Base-by-base conservation (phyloP, 805 yeast genomes). In the Candida orba region DNA sequence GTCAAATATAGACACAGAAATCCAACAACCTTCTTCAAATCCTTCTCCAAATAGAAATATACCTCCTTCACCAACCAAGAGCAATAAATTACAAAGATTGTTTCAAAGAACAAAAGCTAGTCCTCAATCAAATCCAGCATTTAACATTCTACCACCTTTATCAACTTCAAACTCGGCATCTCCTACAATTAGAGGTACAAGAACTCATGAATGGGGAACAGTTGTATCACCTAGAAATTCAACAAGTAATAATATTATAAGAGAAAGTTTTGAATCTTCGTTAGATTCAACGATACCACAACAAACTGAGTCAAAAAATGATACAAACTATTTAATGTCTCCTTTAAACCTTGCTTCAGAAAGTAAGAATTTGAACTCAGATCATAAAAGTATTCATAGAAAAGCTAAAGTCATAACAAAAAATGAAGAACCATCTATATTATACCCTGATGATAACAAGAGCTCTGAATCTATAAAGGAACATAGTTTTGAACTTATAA, bases 201-300 rank as follows among this genome's bases (percentile, higher is more conserved):
- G 75, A 29, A 68, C 71, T 12, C 77, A 73, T 49, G 72, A 71
- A 35, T 73, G 78, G 78, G 76, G 76, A 3, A 27, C 29, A 0
- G 55, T 40, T 8, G 37, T 47, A 4, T 18, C 46, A 6, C 44
- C 43, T 10, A 40, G 38, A 20, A 22, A 23, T 32, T 39, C 40
- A n/a, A 30, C 25, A 8, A 29, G 40, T 33, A 34, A 36, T 24
- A 23, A 22, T 13, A 20, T 20, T 20, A 37, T 32, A 14, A 38
- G 50, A 20, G 41, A 15, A 6, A 39, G 44, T 25, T n/a, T 45
- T 15, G 33, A 42, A 4, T 36, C 36, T 34, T 9, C 34, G 43
- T 10, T 42, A 43, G 20, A 24, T 15, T 14, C 41, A 13, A 8
- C 32, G 5, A n/a, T n/a, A 5, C 32, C 32, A 13, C 15, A 30